Conservation (phyloP, 345 rosid genomes). For the Nasturtium officinale region DNA sequence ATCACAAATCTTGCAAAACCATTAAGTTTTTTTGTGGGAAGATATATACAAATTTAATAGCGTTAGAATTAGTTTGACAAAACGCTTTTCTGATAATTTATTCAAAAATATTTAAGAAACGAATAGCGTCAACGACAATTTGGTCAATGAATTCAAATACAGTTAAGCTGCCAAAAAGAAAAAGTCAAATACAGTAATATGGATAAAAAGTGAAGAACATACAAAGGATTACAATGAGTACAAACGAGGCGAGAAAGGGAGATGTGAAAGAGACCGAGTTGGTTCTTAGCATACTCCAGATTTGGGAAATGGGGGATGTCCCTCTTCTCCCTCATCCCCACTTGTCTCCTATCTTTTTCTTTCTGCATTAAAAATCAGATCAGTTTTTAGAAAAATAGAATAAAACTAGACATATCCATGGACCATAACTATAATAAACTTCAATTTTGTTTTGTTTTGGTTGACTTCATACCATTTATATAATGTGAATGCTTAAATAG, state of each 20-base stretch:
- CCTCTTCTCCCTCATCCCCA: constrained; percentile 29
- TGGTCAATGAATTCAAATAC: neutral
- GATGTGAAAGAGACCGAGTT: constrained; percentile 27
- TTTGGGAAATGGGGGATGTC: constrained; percentile 39
- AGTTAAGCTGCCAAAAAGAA: neutral
- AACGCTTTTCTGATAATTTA: neutral
- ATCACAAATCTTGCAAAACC: too few species aligned
- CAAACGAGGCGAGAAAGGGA: constrained; percentile 18
- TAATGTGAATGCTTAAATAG: too few species aligned
- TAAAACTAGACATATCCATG: neutral
- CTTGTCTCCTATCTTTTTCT: constrained; percentile 34
- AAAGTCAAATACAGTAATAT: constrained; percentile 6
- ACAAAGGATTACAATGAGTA: neutral
- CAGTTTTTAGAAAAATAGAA: neutral
- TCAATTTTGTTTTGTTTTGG: neutral
- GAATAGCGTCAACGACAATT: neutral
- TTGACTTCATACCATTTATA: neutral
- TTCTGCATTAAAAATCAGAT: constrained; percentile 3
- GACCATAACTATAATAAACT: neutral
- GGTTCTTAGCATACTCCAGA: constrained; percentile 27
- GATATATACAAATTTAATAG: neutral
- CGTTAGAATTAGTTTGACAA: neutral
- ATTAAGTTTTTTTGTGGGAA: neutral
- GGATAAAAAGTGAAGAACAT: constrained; percentile 2
- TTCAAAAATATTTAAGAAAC: neutral